Percentiles rank a stretch among this genome's conserved stretches.
Conservation (phyloP, 108 stramenopile genomes). For the Pseudonitzschia delicatissima region DNA sequence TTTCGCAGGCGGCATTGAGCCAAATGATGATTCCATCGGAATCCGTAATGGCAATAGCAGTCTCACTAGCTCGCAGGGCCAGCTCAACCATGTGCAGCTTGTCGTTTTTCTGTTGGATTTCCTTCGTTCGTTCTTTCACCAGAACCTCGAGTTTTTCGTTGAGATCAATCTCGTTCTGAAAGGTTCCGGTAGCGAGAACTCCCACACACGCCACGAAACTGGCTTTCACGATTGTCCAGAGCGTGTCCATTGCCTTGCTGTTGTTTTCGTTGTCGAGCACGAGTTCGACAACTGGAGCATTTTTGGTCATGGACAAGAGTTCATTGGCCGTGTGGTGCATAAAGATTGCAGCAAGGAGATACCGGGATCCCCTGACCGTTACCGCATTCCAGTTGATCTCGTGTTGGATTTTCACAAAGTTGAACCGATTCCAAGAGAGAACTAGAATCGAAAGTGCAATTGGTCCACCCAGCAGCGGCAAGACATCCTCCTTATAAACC, state of each 20-base stretch:
- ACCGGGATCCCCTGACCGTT: neutral
- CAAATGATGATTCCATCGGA: neutral
- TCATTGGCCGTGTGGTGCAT: conserved; percentile 1
- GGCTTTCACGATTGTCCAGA: conserved; percentile 5
- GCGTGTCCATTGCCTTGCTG: neutral
- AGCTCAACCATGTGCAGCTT: conserved; percentile 14
- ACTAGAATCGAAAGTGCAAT: neutral
- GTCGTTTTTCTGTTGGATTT: conserved; percentile 5
- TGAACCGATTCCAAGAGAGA: neutral
- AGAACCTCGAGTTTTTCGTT: conserved; percentile 15
- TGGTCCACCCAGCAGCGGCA: conserved; percentile 1
- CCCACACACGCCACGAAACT: conserved; percentile 18
- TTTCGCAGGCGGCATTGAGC: conserved; percentile 15
- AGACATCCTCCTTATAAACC: neutral
- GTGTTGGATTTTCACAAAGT: neutral
- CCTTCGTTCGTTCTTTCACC: conserved; percentile 11
- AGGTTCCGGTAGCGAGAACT: conserved; percentile 9
- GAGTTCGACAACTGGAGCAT: neutral
- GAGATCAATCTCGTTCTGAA: conserved; percentile 15
- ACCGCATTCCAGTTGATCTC: conserved; percentile 1
- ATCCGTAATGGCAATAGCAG: conserved; percentile 19
- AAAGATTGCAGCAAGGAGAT: neutral
- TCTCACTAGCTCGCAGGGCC: conserved; percentile 20
- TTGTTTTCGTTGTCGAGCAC: neutral
- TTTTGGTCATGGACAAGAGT: neutral